Base-by-base conservation (phyloP, 495 filamentous ascomycete genomes). In the Tuber melanosporum region DNA sequence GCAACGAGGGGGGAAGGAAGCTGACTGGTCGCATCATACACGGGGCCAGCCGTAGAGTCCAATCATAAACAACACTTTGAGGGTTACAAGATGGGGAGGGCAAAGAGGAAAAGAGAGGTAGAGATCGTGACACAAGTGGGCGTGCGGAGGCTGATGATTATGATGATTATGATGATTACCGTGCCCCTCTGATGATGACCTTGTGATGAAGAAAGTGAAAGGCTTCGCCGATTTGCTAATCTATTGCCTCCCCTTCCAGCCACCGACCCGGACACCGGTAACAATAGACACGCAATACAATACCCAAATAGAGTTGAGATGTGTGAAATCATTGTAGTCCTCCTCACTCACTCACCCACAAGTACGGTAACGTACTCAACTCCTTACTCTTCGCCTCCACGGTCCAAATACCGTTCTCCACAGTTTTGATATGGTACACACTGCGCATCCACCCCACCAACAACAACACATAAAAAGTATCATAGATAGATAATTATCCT, bases 1-100 rank as follows among this genome's bases (percentile, higher is more conserved):
- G 72, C 10, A 72, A 75, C 76, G 70, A 69, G 76, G 73, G 78
- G 78, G 78, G 57, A 62, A 14, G 78, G 57, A 17, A 79, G 78
- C 72, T 79, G 73, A 76, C 76, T 80, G 71, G 73, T 44, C 39
- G 57, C 71, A 66, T 66, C 57, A 14, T 62, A 79, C 57, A 77
- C 73, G 78, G 78, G 78, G 78, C 73, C 46, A 36, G 41, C 46
- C 41, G 45, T 72, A 32, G n/a, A n/a, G n/a, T 32, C 57, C 26
- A 66, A 66, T 1, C 12, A 66, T 32, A 15, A 66, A 62, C n/a
- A 62, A 62, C n/a, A 32, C 3, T 14, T 62, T 32, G n/a, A 62
- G n/a, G 52, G n/a, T 26, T 62, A 26, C 52, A 62, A 62, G 52
- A 62, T 15, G 52, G 7, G 47, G 10, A 17, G 49, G 12, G 22